These are phyloP conservation scores for Penicillium sp. DNA, from an alignment of 2,329 filamentous ascomycete species.

Conservation along the genomic window DNA sequence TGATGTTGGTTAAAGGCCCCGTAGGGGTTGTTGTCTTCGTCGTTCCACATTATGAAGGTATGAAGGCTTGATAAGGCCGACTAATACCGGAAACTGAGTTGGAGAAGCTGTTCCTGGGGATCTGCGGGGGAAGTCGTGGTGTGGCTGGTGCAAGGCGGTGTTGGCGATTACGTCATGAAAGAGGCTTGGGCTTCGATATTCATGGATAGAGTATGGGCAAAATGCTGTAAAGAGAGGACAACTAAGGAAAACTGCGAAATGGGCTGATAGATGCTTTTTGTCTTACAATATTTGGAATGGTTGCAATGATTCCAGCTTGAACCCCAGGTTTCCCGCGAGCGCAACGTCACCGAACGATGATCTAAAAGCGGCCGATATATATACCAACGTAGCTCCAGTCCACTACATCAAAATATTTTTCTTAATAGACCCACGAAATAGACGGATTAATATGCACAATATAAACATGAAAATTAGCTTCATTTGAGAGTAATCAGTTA, in stretches of 20 bases:
- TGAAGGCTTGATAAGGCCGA: slow-evolving; percentile 5
- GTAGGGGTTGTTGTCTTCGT: slow-evolving; percentile 98
- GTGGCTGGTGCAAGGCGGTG: slow-evolving; percentile 13
- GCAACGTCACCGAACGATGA: neutral
- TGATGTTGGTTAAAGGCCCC: slow-evolving; percentile 89
- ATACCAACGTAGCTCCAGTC: neutral
- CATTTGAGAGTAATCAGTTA: neutral
- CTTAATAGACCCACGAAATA: neutral
- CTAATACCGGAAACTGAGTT: slow-evolving; percentile 6
- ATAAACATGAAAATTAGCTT: neutral
- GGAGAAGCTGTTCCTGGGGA: slow-evolving; percentile 25
- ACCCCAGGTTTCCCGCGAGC: neutral
- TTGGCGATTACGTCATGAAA: slow-evolving; percentile 12
- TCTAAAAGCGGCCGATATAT: neutral
- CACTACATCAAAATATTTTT: neutral
- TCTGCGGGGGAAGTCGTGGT: slow-evolving; percentile 23
- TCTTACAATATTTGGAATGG: neutral
- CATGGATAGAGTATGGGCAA: neutral
- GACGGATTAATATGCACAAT: too few relatives aligned
- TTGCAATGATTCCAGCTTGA: neutral
- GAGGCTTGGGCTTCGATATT: neutral
- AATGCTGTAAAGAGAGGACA: neutral
- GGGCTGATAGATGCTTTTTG: neutral
- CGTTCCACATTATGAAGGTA: slow-evolving; percentile 80
- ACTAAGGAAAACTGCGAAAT: neutral